Conservation (phyloP, 768 basidiomycete species). For the Neoboletus brunneissimus region DNA sequence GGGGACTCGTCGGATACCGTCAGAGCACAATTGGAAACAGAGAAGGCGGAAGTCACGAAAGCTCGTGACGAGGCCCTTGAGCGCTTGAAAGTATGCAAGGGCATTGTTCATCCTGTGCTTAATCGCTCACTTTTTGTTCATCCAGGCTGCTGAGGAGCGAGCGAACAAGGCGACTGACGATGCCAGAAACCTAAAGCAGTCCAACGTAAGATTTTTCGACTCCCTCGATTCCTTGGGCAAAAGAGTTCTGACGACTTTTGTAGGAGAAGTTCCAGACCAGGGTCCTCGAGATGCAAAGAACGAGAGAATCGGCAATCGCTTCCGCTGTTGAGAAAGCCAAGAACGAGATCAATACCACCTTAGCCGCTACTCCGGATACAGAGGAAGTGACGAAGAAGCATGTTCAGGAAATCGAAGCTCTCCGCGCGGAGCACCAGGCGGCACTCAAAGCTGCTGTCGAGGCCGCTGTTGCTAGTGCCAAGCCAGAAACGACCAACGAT, state of each 20-base stretch:
- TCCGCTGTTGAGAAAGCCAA: slow-evolving; percentile 58
- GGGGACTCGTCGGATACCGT: slow-evolving; percentile 30
- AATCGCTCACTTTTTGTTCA: not conserved
- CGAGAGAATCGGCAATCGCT: slow-evolving; percentile 50
- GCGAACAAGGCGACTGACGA: slow-evolving; percentile 45
- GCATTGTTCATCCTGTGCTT: not conserved
- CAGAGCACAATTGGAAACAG: slow-evolving; percentile 50
- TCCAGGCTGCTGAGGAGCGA: slow-evolving; percentile 42
- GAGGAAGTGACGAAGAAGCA: slow-evolving; percentile 52
- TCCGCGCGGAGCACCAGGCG: slow-evolving; percentile 54
- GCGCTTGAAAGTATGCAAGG: slow-evolving; percentile 50
- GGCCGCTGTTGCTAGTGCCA: slow-evolving; percentile 41
- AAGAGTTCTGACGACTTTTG: slow-evolving; percentile 3
- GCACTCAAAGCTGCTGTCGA: slow-evolving; percentile 55
- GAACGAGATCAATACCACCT: slow-evolving; percentile 37
- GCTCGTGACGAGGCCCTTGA: slow-evolving; percentile 58
- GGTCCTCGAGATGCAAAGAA: slow-evolving; percentile 51
- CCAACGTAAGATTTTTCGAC: slow-evolving; percentile 23
- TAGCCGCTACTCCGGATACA: slow-evolving; percentile 15
- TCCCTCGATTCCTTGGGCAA: not conserved
- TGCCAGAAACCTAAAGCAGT: slow-evolving; percentile 37
- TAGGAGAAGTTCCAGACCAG: slow-evolving; percentile 65
- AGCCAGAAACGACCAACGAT: slow-evolving; percentile 34
- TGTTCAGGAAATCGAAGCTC: slow-evolving; percentile 53
- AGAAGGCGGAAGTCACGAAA: slow-evolving; percentile 57